phyloP scores from a whole-genome alignment of 305 asterid species.

The Fraxinus dipetala region DNA sequence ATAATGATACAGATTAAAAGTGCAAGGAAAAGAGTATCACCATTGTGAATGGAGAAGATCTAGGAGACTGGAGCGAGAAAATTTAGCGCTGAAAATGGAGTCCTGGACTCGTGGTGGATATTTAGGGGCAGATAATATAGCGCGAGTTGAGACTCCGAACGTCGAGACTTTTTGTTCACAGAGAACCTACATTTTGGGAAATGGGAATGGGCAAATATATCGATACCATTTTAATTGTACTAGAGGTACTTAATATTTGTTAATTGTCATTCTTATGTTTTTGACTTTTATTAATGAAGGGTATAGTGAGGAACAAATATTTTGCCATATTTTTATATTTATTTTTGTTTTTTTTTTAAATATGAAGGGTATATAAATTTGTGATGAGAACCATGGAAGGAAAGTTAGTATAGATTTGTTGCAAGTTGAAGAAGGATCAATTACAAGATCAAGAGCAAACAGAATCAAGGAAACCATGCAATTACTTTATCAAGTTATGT shows the following conservation, averaged over 20 bases:
- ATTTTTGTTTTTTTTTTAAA: no score
- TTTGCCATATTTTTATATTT: background rate
- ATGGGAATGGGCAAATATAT: background rate
- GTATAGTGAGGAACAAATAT: background rate
- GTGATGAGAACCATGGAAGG: background rate
- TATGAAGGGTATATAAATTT: background rate
- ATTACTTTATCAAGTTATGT: background rate
- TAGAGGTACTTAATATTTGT: background rate
- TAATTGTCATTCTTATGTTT: background rate
- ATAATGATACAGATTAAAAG: background rate
- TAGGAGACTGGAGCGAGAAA: constrained; percentile 21
- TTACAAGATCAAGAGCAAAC: background rate
- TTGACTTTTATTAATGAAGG: no score
- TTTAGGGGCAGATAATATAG: constrained; percentile 14
- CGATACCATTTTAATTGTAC: background rate
- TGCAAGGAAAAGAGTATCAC: constrained; percentile 19
- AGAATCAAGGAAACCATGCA: background rate
- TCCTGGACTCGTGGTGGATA: constrained; percentile 19
- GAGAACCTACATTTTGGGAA: background rate
- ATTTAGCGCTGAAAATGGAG: constrained; percentile 30
- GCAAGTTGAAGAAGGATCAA: background rate
- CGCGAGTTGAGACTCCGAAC: background rate
- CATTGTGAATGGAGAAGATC: constrained; percentile 48
- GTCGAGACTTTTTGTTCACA: background rate
- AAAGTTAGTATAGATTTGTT: background rate